phyloP scores from a whole-genome alignment of 768 basidiomycete species.

The Tulasnella sp. region DNA sequence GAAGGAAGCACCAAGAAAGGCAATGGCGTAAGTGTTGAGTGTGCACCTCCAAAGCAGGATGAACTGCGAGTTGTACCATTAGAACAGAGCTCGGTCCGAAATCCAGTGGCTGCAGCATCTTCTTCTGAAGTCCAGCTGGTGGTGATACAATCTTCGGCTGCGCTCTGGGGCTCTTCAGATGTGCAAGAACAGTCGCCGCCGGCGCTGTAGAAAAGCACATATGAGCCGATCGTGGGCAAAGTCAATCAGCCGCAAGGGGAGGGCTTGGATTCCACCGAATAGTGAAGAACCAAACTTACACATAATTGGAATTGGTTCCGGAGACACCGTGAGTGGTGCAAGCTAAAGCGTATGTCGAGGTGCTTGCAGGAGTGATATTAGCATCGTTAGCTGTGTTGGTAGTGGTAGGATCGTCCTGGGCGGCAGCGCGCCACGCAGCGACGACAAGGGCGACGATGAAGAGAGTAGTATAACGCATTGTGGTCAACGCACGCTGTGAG shows the following conservation, averaged over 20 bases:
- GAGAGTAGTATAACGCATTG: background rate
- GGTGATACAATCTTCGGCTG: too few species aligned
- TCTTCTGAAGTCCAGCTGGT: too few species aligned
- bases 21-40: background rate
- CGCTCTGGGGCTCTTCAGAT: too few species aligned
- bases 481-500: background rate
- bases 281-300: background rate
- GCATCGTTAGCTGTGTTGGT: background rate
- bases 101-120: background rate
- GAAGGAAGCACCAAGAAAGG: background rate
- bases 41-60: too few species aligned
- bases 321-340: too few species aligned
- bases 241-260: background rate
- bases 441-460: background rate
- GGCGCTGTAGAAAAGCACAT: too few species aligned
- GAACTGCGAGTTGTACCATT: background rate
- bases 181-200: too few species aligned
- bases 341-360: background rate
- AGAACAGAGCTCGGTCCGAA: background rate
- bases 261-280: background rate
- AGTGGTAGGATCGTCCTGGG: background rate
- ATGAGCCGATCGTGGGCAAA: too few species aligned
- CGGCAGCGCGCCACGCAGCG: background rate
- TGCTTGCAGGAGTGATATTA: too few species aligned
- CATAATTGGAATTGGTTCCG: background rate